Base-by-base conservation (phyloP, 108 stramenopile genomes). In the Nannochloropsis salina region DNA sequence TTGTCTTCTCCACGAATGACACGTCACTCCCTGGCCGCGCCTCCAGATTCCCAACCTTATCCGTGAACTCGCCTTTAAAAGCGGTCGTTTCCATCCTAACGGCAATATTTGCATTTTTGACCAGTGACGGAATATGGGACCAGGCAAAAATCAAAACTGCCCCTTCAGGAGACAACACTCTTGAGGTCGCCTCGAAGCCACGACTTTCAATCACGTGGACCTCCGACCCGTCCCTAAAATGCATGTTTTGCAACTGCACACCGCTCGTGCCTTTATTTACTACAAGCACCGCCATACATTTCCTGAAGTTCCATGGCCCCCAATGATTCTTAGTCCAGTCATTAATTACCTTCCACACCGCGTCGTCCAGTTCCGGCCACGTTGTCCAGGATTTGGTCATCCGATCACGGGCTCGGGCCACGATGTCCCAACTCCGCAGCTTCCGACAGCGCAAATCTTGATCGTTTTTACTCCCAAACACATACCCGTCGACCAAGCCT, bases 361-460 rank as follows among this genome's bases (percentile, higher is more conserved):
- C 61, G 6, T 74, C 61, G 6, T 74, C 61, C 61, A 74, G n/a
- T 74, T 74, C 61, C 61, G 61, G 61, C 61, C 61, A 74, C 61
- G 61, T 74, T 6, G 61, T 74, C 61, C 61, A 74, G 20, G 61
- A 15, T 0, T 74, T 74, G n/a, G 2, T 74, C 61, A 74, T 15
- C 61, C 61, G 15, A n/a, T 74, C 61, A 15, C n/a, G 15, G 4
- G 61, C 61, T n/a, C 61, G 61, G 2, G 61, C 61, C 61, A 74
- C 61, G n/a, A 74, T 74, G 20, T 74, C 61, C 61, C 61, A 74
- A 74, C 61, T 74, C 61, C 61, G 15, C 61, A 74, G n/a, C 61
- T 74, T 74, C 61, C 61, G 61, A 74, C 61, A 74, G 20, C 61
- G 15, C 61, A 74, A 74, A 6, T 74, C 61, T n/a, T 74, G 61